Conservation (phyloP, 2,329 filamentous ascomycete species). For the Apiospora koreana region DNA sequence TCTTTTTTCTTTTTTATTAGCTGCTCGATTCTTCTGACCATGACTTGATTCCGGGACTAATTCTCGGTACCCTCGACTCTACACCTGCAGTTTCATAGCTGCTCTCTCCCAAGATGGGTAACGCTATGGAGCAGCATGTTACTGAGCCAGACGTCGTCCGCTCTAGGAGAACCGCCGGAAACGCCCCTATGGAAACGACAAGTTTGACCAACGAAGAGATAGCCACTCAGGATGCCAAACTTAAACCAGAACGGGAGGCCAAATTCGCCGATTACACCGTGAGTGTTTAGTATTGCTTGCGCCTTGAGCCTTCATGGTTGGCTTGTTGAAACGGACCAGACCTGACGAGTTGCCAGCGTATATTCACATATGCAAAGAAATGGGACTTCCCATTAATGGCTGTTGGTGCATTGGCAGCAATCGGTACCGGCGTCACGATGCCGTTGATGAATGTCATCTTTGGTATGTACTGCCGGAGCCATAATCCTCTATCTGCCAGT, state of each 20-base stretch:
- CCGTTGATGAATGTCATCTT: slow-evolving; percentile 63
- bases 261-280: slow-evolving; percentile 46
- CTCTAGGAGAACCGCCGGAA: not conserved
- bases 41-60: not conserved
- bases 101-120: not conserved
- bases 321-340: not conserved
- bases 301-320: not conserved
- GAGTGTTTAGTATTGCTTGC: slow-evolving; percentile 13
- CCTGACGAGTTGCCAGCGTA: slow-evolving; percentile 37
- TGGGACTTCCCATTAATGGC: slow-evolving; percentile 52
- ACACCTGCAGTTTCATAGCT: not conserved
- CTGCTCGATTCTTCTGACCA: not conserved
- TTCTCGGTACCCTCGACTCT: too few relatives aligned
- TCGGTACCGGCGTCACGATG: slow-evolving; percentile 52
- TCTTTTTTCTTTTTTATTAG: not conserved
- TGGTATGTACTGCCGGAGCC: slow-evolving; percentile 35
- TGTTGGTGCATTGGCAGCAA: slow-evolving; percentile 48
- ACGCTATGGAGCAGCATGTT: not conserved
- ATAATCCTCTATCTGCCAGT: not conserved
- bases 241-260: slow-evolving; percentile 46
- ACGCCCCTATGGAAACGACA: not conserved
- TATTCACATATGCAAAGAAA: slow-evolving; percentile 56
- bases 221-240: slow-evolving; percentile 34
- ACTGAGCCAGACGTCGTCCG: not conserved
- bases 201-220: slow-evolving; percentile 26